Percentiles rank a stretch among this genome's conserved stretches.
phyloP scores from a whole-genome alignment of 1,284 basidiomycete species.

The Cutaneotrichosporon spelunceum region DNA sequence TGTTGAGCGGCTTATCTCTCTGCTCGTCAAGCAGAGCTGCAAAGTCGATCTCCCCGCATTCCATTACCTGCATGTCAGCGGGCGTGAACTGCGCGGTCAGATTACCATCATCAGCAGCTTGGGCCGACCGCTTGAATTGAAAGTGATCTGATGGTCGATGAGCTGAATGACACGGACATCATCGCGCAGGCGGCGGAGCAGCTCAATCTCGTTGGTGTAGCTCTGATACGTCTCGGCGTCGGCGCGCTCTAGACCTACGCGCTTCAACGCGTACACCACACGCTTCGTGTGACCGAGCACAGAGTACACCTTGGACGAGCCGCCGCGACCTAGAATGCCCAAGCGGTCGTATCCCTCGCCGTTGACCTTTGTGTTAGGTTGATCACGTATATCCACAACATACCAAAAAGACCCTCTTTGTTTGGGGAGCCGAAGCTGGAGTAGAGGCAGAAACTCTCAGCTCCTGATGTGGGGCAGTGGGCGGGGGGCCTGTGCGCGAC shows the following conservation, averaged over 20 bases:
- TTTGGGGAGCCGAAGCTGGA: not conserved
- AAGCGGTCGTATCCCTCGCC: slow-evolving; percentile 74
- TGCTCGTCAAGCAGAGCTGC: slow-evolving; percentile 76
- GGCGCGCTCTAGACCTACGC: slow-evolving; percentile 76
- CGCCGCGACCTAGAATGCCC: slow-evolving; percentile 84
- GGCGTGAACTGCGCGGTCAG: not conserved
- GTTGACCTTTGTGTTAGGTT: slow-evolving; percentile 59
- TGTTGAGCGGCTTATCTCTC: slow-evolving; percentile 73
- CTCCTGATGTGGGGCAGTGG: not conserved
- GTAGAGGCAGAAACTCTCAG: not conserved
- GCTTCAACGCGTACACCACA: slow-evolving; percentile 81
- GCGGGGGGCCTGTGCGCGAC: not conserved
- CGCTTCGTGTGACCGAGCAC: slow-evolving; percentile 68
- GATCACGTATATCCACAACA: not conserved
- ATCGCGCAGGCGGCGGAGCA: slow-evolving; percentile 79
- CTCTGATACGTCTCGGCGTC: slow-evolving; percentile 80
- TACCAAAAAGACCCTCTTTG: slow-evolving; percentile 5
- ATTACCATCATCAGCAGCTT: slow-evolving; percentile 67
- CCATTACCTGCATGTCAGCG: slow-evolving; percentile 63
- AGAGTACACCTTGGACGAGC: slow-evolving; percentile 87
- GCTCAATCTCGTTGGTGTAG: slow-evolving; percentile 91
- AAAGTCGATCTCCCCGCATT: slow-evolving; percentile 86
- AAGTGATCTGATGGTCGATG: slow-evolving; percentile 74
- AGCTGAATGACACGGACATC: slow-evolving; percentile 84
- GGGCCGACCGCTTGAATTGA: slow-evolving; percentile 59